Percentiles rank a stretch among this genome's conserved stretches.
phyloP scores from a whole-genome alignment of 2,329 filamentous ascomycete genomes.

The Rutstroemia sp. region DNA sequence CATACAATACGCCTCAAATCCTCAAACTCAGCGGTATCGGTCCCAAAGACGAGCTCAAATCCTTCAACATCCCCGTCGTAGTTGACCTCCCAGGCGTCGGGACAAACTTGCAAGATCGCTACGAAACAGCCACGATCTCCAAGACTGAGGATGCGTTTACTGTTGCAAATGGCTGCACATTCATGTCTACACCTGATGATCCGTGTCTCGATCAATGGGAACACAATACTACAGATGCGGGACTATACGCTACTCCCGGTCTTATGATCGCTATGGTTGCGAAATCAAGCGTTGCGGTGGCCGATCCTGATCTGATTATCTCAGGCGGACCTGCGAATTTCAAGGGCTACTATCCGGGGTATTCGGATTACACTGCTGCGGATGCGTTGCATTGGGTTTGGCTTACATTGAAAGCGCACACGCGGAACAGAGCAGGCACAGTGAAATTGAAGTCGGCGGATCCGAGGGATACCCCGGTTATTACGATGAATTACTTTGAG shows the following conservation, averaged over 20 bases:
- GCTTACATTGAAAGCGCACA: slow-evolving; percentile 44
- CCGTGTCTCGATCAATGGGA: slow-evolving; percentile 31
- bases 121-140: slow-evolving; percentile 42
- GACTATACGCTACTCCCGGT: slow-evolving; percentile 40
- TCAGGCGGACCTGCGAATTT: slow-evolving; percentile 12
- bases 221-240: slow-evolving; percentile 5
- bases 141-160: slow-evolving; percentile 34
- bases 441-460: slow-evolving; percentile 54
- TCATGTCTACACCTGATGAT: slow-evolving; percentile 29
- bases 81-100: slow-evolving; percentile 56
- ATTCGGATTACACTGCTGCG: slow-evolving; percentile 35
- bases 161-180: slow-evolving; percentile 30
- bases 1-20: slow-evolving; percentile 39
- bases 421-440: slow-evolving; percentile 52
- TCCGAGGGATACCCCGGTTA: slow-evolving; percentile 55
- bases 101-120: slow-evolving; percentile 47
- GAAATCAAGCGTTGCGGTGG: slow-evolving; percentile 9
- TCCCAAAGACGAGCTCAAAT: slow-evolving; percentile 32
- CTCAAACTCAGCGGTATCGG: slow-evolving; percentile 40
- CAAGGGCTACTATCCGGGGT: slow-evolving; percentile 30
- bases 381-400: slow-evolving; percentile 22
- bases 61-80: slow-evolving; percentile 41
- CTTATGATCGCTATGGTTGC: slow-evolving; percentile 29
- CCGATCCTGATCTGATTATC: slow-evolving; percentile 14
- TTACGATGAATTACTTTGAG: slow-evolving; percentile 53